Conservation (phyloP, 257 asterid genomes). For the Solanum sitiens region DNA sequence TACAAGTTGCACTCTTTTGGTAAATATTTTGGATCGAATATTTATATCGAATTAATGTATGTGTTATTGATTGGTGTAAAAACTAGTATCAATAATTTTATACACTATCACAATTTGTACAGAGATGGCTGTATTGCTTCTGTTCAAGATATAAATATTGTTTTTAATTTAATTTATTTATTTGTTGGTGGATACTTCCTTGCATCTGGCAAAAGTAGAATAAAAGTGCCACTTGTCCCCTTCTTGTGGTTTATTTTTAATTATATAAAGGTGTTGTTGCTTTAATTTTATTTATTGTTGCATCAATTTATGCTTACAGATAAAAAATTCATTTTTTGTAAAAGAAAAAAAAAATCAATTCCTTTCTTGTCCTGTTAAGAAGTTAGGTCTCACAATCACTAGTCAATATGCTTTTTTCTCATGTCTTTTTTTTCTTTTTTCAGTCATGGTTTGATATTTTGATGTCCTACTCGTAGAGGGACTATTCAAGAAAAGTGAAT, state of each 20-base stretch:
- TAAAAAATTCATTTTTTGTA: not conserved
- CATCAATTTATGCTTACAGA: not conserved
- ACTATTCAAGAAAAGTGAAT: too few relatives aligned
- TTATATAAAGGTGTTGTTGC: not conserved
- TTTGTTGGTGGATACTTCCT: not conserved
- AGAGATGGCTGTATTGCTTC: not conserved
- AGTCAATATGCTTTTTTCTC: too few relatives aligned
- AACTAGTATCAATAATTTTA: too few relatives aligned
- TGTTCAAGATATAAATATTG: not conserved
- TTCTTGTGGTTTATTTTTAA: not conserved
- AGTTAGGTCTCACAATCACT: too few relatives aligned
- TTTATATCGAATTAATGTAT: not conserved
- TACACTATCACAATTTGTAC: not conserved
- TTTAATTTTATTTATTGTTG: not conserved
- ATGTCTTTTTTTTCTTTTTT: too few relatives aligned
- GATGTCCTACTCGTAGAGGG: too few relatives aligned
- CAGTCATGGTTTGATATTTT: too few relatives aligned
- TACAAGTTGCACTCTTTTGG: not conserved
- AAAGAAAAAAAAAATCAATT: not conserved
- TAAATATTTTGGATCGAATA: not conserved
- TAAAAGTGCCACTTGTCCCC: not conserved
- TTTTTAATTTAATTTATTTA: not conserved
- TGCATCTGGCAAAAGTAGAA: not conserved
- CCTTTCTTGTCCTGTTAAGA: not conserved
- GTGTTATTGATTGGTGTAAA: too few relatives aligned